phyloP scores from a whole-genome alignment of 768 basidiomycete species.

The Astraeus odoratus region DNA sequence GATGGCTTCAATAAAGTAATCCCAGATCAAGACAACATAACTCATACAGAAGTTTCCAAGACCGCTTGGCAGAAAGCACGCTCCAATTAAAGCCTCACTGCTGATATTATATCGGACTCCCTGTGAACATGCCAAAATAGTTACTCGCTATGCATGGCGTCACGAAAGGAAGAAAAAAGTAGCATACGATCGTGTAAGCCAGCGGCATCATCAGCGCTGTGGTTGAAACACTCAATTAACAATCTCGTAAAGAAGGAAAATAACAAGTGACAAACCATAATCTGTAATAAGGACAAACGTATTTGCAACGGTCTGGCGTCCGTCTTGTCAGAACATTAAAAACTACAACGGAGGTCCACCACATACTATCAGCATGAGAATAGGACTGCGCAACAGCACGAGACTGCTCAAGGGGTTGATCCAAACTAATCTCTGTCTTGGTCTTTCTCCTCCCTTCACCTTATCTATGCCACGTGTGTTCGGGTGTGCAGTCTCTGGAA shows the following conservation, averaged over 20 bases:
- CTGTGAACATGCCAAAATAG: slow-evolving; percentile 8
- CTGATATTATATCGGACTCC: slow-evolving; percentile 29
- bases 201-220: slow-evolving; percentile 28
- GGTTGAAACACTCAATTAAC: not conserved
- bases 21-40: not conserved
- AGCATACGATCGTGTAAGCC: slow-evolving; percentile 31
- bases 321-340: not conserved
- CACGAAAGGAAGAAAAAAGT: not conserved
- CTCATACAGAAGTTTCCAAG: slow-evolving; percentile 20
- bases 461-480: slow-evolving; percentile 22
- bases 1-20: not conserved
- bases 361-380: slow-evolving; percentile 21
- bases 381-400: slow-evolving; percentile 23
- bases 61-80: slow-evolving; percentile 29
- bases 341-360: too few species aligned
- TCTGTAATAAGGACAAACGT: slow-evolving; percentile 21
- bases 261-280: slow-evolving; percentile 21
- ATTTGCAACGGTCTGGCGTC: slow-evolving; percentile 16
- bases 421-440: slow-evolving; percentile 12
- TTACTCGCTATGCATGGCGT: not conserved
- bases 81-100: slow-evolving; percentile 30
- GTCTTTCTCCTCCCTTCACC: not conserved
- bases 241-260: not conserved
- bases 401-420: slow-evolving; percentile 29
- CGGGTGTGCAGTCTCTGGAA: slow-evolving; percentile 33